phyloP scores from a whole-genome alignment of 1,284 basidiomycete genomes.

The Thelephora terrestris region DNA sequence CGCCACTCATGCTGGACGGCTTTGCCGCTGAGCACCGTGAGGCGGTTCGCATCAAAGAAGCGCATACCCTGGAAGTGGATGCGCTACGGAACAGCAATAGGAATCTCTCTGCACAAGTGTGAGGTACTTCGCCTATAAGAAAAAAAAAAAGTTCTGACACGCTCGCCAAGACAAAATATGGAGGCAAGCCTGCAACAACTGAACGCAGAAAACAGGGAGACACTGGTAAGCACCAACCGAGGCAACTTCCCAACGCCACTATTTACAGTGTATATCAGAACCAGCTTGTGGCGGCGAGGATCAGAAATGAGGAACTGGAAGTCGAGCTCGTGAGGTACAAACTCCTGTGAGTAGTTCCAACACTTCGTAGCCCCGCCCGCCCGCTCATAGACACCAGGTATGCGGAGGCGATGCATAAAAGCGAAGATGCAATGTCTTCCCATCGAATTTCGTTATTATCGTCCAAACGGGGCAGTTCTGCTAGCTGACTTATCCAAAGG shows the following conservation, averaged over 20 bases:
- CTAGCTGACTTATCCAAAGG: neutral
- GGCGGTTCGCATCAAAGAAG: constrained; percentile 53
- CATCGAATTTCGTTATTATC: constrained; percentile 47
- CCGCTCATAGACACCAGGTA: constrained; percentile 40
- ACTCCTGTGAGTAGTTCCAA: constrained; percentile 51
- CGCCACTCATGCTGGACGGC: constrained; percentile 85
- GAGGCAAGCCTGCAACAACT: constrained; percentile 72
- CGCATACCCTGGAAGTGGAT: constrained; percentile 76
- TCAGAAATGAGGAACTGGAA: constrained; percentile 86
- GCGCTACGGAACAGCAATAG: constrained; percentile 71
- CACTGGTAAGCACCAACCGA: constrained; percentile 41
- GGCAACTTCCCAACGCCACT: neutral
- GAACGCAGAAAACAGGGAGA: constrained; percentile 69
- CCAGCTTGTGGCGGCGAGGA: constrained; percentile 77
- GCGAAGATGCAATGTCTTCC: constrained; percentile 67
- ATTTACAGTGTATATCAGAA: constrained; percentile 41
- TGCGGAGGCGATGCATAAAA: constrained; percentile 82
- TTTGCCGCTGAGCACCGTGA: constrained; percentile 87
- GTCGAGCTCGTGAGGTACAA: constrained; percentile 88
- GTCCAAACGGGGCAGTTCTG: constrained; percentile 19
- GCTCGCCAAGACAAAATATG: constrained; percentile 53
- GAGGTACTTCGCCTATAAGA: constrained; percentile 18
- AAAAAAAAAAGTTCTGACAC: neutral
- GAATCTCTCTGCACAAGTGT: constrained; percentile 72
- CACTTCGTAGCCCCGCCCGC: neutral